Conservation (phyloP, 352 stramenopile genomes). For the Phytophthora vignae region DNA sequence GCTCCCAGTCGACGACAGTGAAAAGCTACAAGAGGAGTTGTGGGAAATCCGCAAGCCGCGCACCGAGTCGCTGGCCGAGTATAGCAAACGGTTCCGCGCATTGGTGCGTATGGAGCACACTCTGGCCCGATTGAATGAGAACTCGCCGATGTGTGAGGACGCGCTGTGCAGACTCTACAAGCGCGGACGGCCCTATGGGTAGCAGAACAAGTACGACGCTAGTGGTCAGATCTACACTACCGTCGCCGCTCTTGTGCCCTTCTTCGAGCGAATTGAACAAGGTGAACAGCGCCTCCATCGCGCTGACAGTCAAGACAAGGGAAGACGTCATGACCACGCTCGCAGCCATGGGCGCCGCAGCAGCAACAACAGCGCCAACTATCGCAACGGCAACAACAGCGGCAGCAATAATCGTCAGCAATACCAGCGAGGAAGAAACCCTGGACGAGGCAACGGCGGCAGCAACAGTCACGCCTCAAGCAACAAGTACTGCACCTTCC, state of each 20-base stretch:
- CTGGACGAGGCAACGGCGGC: too few species aligned
- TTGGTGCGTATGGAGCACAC: slow-evolving; percentile 1
- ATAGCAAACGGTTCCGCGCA: slow-evolving; percentile 14
- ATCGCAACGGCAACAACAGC: neutral
- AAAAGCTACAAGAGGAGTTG: slow-evolving; percentile 14
- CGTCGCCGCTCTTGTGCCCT: slow-evolving; percentile 2
- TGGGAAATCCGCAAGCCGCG: slow-evolving; percentile 4
- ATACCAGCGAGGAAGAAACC: too few species aligned
- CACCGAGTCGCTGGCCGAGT: slow-evolving; percentile 2
- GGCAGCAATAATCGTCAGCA: too few species aligned
- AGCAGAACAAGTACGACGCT: slow-evolving; percentile 21
- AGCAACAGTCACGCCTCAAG: too few species aligned
- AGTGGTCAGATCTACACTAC: slow-evolving; percentile 8
- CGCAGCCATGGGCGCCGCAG: too few species aligned
- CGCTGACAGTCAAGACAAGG: too few species aligned
- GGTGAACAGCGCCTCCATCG: slow-evolving; percentile 9
- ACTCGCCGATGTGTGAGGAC: neutral
- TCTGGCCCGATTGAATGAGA: neutral
- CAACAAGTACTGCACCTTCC: too few species aligned
- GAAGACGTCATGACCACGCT: neutral
- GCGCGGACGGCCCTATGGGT: slow-evolving; percentile 12
- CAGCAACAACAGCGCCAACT: neutral
- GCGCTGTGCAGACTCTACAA: slow-evolving; percentile 19
- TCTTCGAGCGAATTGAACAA: slow-evolving; percentile 17
- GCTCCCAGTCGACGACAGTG: slow-evolving; percentile 2